phyloP scores from a whole-genome alignment of 2,329 filamentous ascomycete genomes.

The Clathrospora elynae region DNA sequence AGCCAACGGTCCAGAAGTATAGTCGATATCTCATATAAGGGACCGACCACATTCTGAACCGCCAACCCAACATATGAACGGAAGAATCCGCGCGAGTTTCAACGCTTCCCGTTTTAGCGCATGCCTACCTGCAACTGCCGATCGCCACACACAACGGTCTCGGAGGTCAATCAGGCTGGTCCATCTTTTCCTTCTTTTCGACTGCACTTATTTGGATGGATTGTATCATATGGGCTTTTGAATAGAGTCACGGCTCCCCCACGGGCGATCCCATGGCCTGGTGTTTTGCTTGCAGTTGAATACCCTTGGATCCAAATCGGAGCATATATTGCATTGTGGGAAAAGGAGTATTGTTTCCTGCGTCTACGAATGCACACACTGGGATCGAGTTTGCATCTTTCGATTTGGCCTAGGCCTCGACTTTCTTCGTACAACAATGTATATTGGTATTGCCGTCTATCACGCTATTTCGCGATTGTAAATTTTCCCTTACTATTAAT shows the following conservation, averaged over 20 bases:
- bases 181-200: too few relatives aligned
- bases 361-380: conserved; percentile 3
- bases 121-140: too few relatives aligned
- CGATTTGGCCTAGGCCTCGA: conserved; percentile 1
- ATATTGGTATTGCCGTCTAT: too few relatives aligned
- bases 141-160: too few relatives aligned
- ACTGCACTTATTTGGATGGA: conserved; percentile 2
- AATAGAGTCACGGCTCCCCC: not conserved
- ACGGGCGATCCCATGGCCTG: not conserved
- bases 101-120: not conserved
- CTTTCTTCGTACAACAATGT: too few relatives aligned
- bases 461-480: too few relatives aligned
- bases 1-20: conserved; percentile 20
- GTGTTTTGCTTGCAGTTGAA: conserved; percentile 15
- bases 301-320: conserved; percentile 25
- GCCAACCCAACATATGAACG: not conserved
- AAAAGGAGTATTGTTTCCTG: conserved; percentile 9
- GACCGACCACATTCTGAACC: not conserved
- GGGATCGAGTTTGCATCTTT: conserved; percentile 1
- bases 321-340: conserved; percentile 18
- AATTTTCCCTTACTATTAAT: too few relatives aligned
- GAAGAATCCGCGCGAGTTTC: not conserved
- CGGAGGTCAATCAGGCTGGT: too few relatives aligned
- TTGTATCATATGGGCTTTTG: too few relatives aligned
- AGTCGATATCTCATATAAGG: not conserved